Base-by-base conservation (phyloP, 768 basidiomycete genomes). In the Xerocomellus amylosporus region DNA sequence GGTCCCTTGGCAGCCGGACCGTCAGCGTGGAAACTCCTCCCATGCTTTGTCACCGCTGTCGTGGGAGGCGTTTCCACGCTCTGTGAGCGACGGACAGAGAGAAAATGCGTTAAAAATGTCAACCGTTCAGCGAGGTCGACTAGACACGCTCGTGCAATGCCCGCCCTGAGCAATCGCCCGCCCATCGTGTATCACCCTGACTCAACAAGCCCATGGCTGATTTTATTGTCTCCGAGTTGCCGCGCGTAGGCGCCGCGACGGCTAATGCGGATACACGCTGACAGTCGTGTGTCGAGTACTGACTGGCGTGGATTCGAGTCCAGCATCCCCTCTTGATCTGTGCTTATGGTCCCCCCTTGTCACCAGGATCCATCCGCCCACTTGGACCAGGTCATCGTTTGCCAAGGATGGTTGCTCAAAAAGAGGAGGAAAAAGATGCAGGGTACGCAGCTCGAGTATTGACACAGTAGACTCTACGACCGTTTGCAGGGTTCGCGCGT, bases 401-500 rank as follows among this genome's bases (percentile, higher is more conserved):
- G 73, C 47, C 79, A 88, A 62, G 90, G 90, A 73, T 93, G 89
- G 89, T 73, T 92, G 6, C 76, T 93, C 56, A 93, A 93, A 75
- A 93, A 93, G 73, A 77, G 90, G 61, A 76, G 90, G 59, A 91
- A 90, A 78, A 90, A 83, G 74, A 86, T 92, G 87, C 91, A 93
- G 76, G 90, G 90, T 85, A 61, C 46, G 71, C 52, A 51, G 37
- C 38, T 43, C 34, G 8, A 31, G 33, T 51, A 30, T 47, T 10
- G 20, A 36, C 38, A 4, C 10, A 12, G 4, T 53, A 50, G 20
- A 22, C 47, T 24, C 37, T 14, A 46, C 45, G 24, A 30, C 40
- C 30, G 47, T n/a, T 28, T 40, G 9, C 66, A 92, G 91, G 91
- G 10, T 93, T 90, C 71, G 91, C 90, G 17, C 86, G 88, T 47